Base-by-base conservation (phyloP, 2,329 filamentous ascomycete species). In the Arthrobotrys conoides region DNA sequence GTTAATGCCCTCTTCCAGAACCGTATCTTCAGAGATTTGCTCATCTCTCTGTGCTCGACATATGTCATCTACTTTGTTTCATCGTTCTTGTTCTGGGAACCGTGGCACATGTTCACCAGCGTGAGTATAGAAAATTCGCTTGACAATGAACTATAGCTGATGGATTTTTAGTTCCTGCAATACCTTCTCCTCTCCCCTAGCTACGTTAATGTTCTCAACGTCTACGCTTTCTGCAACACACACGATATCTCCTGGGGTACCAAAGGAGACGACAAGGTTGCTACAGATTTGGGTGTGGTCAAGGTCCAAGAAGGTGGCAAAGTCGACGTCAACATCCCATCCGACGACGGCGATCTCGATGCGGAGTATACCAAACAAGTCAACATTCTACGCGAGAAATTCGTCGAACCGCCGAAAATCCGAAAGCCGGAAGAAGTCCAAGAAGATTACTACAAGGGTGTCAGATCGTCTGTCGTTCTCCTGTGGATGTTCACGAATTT, bases 241-340 rank as follows among this genome's bases (percentile, higher is more conserved):
- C 94, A 97, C 88, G 94, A 97, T 83, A 96, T 97, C 81, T 96
- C 94, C 2, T 97, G 94, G 94, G 94, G 94, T 83, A 99, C 96
- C 49, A 99, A 98, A 85, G 96, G 96, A 82, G 96, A 98, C 84
- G 95, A 97, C 86, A 97, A 97, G 85, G 89, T 95, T 5, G 93
- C 93, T 0, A 93, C 91, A 0, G 72, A 80, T 51, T 61, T 80
- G 57, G 82, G 81, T 67, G 75, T 67, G 5, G 95, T 96, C 82
- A 94, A 91, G 82, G 91, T 94, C 68, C 97, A 97, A 84, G 92
- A 96, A 53, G 95, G 93, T 81, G 96, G 94, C 82, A 97, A 98
- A 87, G 96, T 97, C 80, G 94, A 98, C 81, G 91, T 99, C 80
- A 88, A 89, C 73, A 91, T 92, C 48, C 91, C 91, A 0, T 94